Base-by-base conservation (phyloP, 1,284 basidiomycete species). In the Anthracocystis setariae region DNA sequence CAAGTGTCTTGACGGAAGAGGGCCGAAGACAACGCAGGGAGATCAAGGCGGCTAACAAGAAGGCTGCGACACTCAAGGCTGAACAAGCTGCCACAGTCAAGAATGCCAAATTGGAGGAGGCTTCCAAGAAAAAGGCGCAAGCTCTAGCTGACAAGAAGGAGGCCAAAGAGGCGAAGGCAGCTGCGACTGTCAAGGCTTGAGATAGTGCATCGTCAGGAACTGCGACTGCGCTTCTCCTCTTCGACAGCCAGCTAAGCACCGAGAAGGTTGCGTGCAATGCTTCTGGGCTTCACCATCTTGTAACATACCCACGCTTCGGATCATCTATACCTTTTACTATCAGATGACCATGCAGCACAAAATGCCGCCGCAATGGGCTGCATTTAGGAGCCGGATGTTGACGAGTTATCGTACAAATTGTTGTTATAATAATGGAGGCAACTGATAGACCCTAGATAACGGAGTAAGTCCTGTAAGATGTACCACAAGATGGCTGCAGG, bases 31-130 rank as follows among this genome's bases (percentile, higher is more conserved):
- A 61, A 47, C 44, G 57, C 3, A 58, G 58, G 46, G 38, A 61
- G 54, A 54, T 63, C 55, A 73, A 69, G 68, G 78, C 80, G 23
- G 80, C 77, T 10, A 75, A 67, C 58, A 77, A 75, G 50, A 75
- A 60, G 24, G 46, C 54, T 35, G 53, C 38, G 7, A 46, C 23
- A 20, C 18, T 57, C 35, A 50, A 61, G 29, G 52, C 61, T 3
- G 67, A 59, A 23, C 46, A 58, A 17, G 46, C 57, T 13, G 57
- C 64, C 18, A 51, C 56, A 9, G 52, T 57, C 5, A 42, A 17
- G 17, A 52, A 18, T 4, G 38, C 52, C 5, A 56, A 68, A 37
- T 59, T 64, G 44, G 62, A 59, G n/a, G 53, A 38, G 9, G 48
- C 66, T 21, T 50, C 27, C 3, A 38, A 55, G 33, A 65, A 56